These are phyloP conservation scores for Neonectria magnoliae DNA, from an alignment of 2,329 filamentous ascomycete species.

Conservation along the genomic window DNA sequence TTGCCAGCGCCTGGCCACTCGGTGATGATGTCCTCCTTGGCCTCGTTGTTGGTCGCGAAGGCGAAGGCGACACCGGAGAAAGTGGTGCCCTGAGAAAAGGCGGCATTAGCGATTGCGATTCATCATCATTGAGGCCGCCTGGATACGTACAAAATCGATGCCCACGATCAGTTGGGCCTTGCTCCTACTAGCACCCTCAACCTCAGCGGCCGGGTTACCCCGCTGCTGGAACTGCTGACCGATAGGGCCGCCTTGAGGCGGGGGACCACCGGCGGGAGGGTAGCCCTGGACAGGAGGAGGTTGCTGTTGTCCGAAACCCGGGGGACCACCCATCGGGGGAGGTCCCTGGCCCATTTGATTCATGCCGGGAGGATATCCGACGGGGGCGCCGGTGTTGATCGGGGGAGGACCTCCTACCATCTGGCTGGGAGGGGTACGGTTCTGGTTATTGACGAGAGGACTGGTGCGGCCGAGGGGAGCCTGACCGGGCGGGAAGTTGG, in stretches of 20 bases:
- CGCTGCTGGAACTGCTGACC: constrained; percentile 56
- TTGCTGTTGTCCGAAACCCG: constrained; percentile 53
- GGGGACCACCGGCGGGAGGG: constrained; percentile 53
- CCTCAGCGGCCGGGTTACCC: constrained; percentile 70
- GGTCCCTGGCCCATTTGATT: constrained; percentile 54
- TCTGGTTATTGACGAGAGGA: constrained; percentile 57
- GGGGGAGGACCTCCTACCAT: constrained; percentile 73
- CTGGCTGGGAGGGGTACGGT: constrained; percentile 67
- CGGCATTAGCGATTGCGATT: constrained; percentile 26
- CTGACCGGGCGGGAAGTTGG: constrained; percentile 62
- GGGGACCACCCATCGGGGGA: constrained; percentile 50
- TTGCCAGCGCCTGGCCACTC: constrained; percentile 99
- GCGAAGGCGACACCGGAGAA: constrained; percentile 98
- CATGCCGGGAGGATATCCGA: constrained; percentile 70
- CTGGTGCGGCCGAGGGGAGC: constrained; percentile 64
- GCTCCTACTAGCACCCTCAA: constrained; percentile 87
- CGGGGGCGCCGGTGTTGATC: constrained; percentile 71
- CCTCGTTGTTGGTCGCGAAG: constrained; percentile 96
- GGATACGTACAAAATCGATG: constrained; percentile 87
- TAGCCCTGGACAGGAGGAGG: constrained; percentile 52
- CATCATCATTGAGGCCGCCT: background rate
- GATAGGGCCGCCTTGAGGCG: constrained; percentile 49
- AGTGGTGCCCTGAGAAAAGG: constrained; percentile 78
- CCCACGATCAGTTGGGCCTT: constrained; percentile 98
- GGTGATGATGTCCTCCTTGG: constrained; percentile 98